A percentile compares a stretch with the other conserved stretches of the same genome.
These are phyloP conservation scores for Aspergillus chevalieri DNA, from an alignment of 2,329 filamentous ascomycete genomes.

Conservation along the genomic window DNA sequence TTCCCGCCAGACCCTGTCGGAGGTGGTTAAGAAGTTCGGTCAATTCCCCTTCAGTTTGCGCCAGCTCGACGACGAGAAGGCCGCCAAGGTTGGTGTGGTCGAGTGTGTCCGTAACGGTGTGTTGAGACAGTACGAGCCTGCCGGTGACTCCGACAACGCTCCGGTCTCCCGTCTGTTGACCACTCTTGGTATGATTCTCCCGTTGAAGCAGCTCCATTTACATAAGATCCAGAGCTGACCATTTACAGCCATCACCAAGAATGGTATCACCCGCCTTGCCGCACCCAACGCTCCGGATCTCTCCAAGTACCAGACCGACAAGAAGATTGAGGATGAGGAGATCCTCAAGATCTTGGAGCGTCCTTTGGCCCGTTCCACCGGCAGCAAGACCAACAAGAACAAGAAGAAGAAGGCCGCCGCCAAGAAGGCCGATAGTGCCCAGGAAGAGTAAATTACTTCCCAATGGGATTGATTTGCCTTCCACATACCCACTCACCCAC, in stretches of 20 bases:
- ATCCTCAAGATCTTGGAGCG: slow-evolving; percentile 89
- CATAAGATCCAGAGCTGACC: slow-evolving; percentile 15
- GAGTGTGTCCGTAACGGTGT: slow-evolving; percentile 93
- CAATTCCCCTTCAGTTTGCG: slow-evolving; percentile 96
- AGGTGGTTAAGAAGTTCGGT: slow-evolving; percentile 95
- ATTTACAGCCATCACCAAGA: slow-evolving; percentile 83
- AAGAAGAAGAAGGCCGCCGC: slow-evolving; percentile 69
- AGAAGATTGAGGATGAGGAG: slow-evolving; percentile 96
- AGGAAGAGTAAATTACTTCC: slow-evolving; percentile 17
- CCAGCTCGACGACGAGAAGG: slow-evolving; percentile 92
- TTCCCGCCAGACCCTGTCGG: slow-evolving; percentile 84
- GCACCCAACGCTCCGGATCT: slow-evolving; percentile 70
- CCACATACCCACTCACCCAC: not conserved
- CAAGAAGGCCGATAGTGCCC: slow-evolving; percentile 38
- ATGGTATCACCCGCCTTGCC: slow-evolving; percentile 82
- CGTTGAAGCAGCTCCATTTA: no score
- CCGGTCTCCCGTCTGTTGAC: slow-evolving; percentile 82
- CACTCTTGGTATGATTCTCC: slow-evolving; percentile 70
- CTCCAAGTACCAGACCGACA: slow-evolving; percentile 82
- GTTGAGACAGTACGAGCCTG: slow-evolving; percentile 91
- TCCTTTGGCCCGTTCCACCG: slow-evolving; percentile 60
- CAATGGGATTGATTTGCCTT: not conserved
- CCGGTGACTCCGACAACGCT: slow-evolving; percentile 84
- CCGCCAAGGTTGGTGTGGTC: slow-evolving; percentile 90
- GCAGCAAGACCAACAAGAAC: slow-evolving; percentile 78